Conservation (phyloP, 352 stramenopile genomes). For the Nothophytophthora sp. region DNA sequence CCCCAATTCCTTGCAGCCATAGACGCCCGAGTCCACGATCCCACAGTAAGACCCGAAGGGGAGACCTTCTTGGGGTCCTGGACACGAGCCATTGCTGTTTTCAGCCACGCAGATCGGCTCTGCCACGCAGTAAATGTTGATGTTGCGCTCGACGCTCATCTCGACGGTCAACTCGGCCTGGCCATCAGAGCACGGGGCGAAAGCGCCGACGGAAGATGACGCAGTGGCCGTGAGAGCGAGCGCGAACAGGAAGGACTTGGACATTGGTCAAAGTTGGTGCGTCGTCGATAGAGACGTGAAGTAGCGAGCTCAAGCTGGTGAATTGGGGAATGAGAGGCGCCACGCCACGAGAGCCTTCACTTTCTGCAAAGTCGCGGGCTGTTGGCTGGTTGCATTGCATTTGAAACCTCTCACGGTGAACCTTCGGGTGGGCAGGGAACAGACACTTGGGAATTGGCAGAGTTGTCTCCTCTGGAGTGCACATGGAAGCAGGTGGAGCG, state of each 20-base stretch:
- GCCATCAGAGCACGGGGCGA: constrained; percentile 10
- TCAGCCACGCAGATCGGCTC: constrained; percentile 30
- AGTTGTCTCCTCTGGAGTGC: too few species aligned
- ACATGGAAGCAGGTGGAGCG: too few species aligned
- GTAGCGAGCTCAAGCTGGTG: constrained; percentile 6
- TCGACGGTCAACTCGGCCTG: constrained; percentile 37
- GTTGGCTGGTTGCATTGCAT: too few species aligned
- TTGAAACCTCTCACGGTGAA: too few species aligned
- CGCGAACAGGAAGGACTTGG: constrained; percentile 31
- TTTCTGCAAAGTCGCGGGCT: too few species aligned
- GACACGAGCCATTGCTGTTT: constrained; percentile 21
- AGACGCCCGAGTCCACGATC: constrained; percentile 30
- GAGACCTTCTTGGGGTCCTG: constrained; percentile 21
- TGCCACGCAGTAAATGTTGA: constrained; percentile 12
- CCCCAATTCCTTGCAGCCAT: constrained; percentile 35
- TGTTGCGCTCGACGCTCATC: constrained; percentile 31
- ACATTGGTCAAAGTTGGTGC: constrained; percentile 16
- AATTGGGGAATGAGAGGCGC: constrained; percentile 17
- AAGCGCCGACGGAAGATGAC: constrained; percentile 9
- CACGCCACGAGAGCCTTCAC: too few species aligned
- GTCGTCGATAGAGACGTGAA: neutral
- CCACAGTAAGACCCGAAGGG: constrained; percentile 37
- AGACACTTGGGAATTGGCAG: too few species aligned
- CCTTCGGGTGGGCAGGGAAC: too few species aligned
- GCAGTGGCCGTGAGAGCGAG: constrained; percentile 16